Evolutionary conservation across 176 grass and related monocot species (phyloP).

Genomic region (Avena sativa): DNA sequence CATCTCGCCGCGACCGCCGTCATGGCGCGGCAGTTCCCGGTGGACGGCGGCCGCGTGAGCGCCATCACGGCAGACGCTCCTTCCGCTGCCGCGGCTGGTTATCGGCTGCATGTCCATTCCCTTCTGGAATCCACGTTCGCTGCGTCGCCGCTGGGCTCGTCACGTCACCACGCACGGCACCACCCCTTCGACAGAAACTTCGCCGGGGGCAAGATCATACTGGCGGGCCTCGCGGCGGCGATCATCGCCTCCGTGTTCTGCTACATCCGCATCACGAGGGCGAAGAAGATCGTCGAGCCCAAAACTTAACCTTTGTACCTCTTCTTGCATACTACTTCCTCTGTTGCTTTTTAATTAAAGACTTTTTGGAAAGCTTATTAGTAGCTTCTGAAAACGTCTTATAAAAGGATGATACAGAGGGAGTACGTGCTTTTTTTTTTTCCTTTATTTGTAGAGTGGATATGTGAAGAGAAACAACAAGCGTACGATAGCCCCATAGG

Average conservation of each 20-base stretch:
- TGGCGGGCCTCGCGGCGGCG: slow-evolving; percentile 62
- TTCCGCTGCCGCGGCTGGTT: neutral
- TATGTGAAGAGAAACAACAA: slow-evolving; percentile 3
- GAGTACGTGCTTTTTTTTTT: neutral
- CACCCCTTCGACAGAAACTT: slow-evolving; percentile 69
- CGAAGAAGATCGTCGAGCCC: slow-evolving; percentile 51
- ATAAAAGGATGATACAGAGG: no score
- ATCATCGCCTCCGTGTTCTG: slow-evolving; percentile 66
- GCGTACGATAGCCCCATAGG: slow-evolving; percentile 23
- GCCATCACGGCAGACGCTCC: slow-evolving; percentile 29
- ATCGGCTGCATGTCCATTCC: slow-evolving; percentile 28
- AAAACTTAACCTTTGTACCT: slow-evolving; percentile 55
- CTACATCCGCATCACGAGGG: slow-evolving; percentile 91
- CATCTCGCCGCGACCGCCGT: slow-evolving; percentile 46
- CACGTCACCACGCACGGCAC: slow-evolving; percentile 37
- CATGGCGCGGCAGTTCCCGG: slow-evolving; percentile 56
- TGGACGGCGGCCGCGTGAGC: neutral
- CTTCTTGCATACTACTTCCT: neutral
- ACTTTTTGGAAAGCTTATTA: no score
- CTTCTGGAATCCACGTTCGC: slow-evolving; percentile 54
- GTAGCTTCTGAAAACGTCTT: no score
- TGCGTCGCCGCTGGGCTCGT: slow-evolving; percentile 46
- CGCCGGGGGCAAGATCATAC: slow-evolving; percentile 75
- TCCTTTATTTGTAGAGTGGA: slow-evolving; percentile 21
- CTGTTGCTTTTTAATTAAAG: no score